Evolutionary conservation across 805 yeast species (phyloP).

Genomic region (Pichia sporocuriosa): DNA sequence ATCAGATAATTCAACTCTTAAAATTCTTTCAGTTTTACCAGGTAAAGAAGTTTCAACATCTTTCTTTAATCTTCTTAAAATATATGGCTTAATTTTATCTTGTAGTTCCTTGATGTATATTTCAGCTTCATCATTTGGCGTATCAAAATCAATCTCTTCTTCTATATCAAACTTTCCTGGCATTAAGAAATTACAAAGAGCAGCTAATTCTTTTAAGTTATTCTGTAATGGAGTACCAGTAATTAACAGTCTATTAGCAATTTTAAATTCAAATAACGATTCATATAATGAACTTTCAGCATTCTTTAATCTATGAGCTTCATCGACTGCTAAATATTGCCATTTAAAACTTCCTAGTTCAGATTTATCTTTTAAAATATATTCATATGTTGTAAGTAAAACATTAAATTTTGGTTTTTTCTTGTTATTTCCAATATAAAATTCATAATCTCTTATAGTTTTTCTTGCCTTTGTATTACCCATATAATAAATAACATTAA

Average conservation of each 20-base stretch:
- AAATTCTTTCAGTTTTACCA: constrained; percentile 88
- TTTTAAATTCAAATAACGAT: constrained; percentile 74
- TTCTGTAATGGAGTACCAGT: constrained; percentile 99
- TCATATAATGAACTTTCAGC: constrained; percentile 92
- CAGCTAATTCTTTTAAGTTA: constrained; percentile 91
- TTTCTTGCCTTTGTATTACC: constrained; percentile 87
- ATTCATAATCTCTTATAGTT: constrained; percentile 78
- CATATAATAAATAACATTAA: constrained; percentile 85
- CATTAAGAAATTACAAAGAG: constrained; percentile 90
- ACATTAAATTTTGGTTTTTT: constrained; percentile 83
- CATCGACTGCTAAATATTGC: constrained; percentile 98
- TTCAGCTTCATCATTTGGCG: constrained; percentile 83
- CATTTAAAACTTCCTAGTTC: constrained; percentile 81
- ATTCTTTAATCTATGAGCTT: constrained; percentile 93
- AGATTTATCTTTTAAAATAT: constrained; percentile 79
- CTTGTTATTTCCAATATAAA: constrained; percentile 52
- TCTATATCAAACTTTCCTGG: constrained; percentile 89
- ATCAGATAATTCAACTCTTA: constrained; percentile 92
- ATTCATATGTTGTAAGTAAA: constrained; percentile 92
- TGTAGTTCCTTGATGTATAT: constrained; percentile 82
- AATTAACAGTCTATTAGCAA: constrained; percentile 75
- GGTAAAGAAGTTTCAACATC: constrained; percentile 97
- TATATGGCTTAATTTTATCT: constrained; percentile 80
- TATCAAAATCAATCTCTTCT: constrained; percentile 91
- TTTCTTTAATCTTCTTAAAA: constrained; percentile 86